phyloP scores from a whole-genome alignment of 768 basidiomycete genomes.

The Dacryopinax spathularia region DNA sequence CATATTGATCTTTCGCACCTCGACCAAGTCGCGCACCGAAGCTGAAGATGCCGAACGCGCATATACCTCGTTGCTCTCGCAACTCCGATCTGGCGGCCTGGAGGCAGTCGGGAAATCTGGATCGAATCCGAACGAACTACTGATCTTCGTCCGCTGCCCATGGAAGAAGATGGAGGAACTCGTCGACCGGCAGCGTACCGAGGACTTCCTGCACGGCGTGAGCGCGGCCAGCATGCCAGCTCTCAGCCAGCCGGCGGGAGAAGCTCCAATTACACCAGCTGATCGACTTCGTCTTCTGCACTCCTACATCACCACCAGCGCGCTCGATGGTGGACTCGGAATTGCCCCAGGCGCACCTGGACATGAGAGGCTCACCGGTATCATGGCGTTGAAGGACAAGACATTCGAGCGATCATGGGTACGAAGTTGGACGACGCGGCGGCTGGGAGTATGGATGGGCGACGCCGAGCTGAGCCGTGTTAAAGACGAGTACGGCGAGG shows the following conservation, averaged over 20 bases:
- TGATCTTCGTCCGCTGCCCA: background rate
- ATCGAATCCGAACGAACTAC: background rate
- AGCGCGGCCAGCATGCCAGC: conserved; percentile 38
- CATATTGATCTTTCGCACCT: background rate
- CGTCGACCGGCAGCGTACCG: background rate
- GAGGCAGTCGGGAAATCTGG: background rate
- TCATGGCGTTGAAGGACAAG: conserved; percentile 74
- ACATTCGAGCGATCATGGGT: conserved; percentile 71
- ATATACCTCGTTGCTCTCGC: background rate
- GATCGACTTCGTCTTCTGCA: conserved; percentile 73
- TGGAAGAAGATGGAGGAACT: background rate
- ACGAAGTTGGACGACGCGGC: conserved; percentile 52
- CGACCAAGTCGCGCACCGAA: background rate
- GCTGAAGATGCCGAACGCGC: background rate
- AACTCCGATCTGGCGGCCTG: background rate
- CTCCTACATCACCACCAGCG: conserved; percentile 51
- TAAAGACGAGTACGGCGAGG: conserved; percentile 65
- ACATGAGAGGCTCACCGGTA: conserved; percentile 69
- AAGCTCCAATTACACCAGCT: conserved; percentile 38
- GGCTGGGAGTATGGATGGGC: conserved; percentile 37
- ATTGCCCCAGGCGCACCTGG: conserved; percentile 54
- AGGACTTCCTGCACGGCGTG: conserved; percentile 60
- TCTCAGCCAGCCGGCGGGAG: conserved; percentile 26
- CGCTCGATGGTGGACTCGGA: conserved; percentile 69
- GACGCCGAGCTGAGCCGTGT: conserved; percentile 49